Evolutionary conservation across 495 filamentous ascomycete genomes (phyloP).

Genomic region (Talaromyces thailandensis): DNA sequence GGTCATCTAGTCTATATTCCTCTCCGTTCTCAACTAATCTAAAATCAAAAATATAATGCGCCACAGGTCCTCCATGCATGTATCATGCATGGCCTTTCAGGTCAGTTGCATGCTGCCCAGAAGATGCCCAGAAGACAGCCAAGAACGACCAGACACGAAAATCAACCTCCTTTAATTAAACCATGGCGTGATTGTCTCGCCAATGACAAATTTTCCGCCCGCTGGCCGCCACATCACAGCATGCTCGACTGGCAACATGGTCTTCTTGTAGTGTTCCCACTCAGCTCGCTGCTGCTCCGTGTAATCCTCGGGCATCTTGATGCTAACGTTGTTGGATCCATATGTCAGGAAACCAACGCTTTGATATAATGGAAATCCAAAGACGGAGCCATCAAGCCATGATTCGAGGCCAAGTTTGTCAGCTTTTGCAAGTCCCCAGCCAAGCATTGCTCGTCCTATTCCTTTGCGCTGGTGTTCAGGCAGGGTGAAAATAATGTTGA

Average conservation of each 20-base stretch:
- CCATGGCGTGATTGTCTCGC: conserved; percentile 3
- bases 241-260: conserved; percentile 10
- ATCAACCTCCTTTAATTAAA: not conserved
- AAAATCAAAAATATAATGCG: too few species aligned
- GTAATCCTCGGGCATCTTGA: conserved; percentile 5
- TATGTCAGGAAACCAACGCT: conserved; percentile 15
- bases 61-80: too few species aligned
- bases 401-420: conserved; percentile 20
- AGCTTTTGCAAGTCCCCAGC: conserved; percentile 21
- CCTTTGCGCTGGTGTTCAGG: conserved; percentile 14
- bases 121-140: too few species aligned
- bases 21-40: too few species aligned
- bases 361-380: conserved; percentile 17
- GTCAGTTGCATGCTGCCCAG: too few species aligned
- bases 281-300: conserved; percentile 8
- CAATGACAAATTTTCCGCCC: conserved; percentile 14
- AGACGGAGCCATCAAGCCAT: conserved; percentile 16
- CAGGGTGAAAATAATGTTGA: conserved; percentile 15
- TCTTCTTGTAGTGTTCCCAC: conserved; percentile 15
- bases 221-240: conserved; percentile 19
- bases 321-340: conserved; percentile 8
- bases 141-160: not conserved
- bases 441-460: conserved; percentile 17
- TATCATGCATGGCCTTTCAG: too few species aligned
- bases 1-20: too few species aligned